phyloP scores from a whole-genome alignment of 768 basidiomycete species.

The Leccinum fibrillosum region DNA sequence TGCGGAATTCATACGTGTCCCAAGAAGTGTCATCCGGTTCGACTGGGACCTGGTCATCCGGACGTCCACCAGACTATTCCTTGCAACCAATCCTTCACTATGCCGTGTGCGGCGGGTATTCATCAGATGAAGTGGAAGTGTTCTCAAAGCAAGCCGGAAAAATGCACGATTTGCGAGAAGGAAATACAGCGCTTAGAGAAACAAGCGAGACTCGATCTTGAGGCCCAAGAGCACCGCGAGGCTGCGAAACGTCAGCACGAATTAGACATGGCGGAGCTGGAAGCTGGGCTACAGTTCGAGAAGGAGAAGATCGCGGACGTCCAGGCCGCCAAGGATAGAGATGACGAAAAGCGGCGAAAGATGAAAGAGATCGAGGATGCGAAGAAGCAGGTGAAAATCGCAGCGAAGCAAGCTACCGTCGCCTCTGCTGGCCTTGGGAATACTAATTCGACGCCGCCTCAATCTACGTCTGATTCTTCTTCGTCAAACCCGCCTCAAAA shows the following conservation, averaged over 20 bases:
- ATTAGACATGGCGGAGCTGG: slow-evolving; percentile 5
- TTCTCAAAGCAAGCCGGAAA: slow-evolving; percentile 31
- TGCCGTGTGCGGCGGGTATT: slow-evolving; percentile 39
- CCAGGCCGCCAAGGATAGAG: slow-evolving; percentile 12
- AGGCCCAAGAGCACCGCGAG: slow-evolving; percentile 43
- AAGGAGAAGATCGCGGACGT: slow-evolving; percentile 6
- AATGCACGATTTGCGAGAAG: slow-evolving; percentile 48
- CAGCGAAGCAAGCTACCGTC: neutral
- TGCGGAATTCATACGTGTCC: slow-evolving; percentile 56
- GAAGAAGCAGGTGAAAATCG: slow-evolving; percentile 3
- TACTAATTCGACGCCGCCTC: neutral
- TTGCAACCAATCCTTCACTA: slow-evolving; percentile 39
- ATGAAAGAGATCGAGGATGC: slow-evolving; percentile 10
- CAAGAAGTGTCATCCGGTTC: slow-evolving; percentile 55
- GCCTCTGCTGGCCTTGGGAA: neutral
- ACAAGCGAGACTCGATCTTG: slow-evolving; percentile 39
- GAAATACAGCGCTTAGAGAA: slow-evolving; percentile 38
- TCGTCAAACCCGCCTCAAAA: slow-evolving; percentile 1
- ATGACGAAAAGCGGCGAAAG: slow-evolving; percentile 8
- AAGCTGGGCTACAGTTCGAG: slow-evolving; percentile 11
- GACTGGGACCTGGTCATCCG: slow-evolving; percentile 46
- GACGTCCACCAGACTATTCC: slow-evolving; percentile 29
- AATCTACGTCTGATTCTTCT: neutral
- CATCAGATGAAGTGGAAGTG: slow-evolving; percentile 49
- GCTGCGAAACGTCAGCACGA: slow-evolving; percentile 43